phyloP scores from a whole-genome alignment of 768 basidiomycete genomes.

The Imleria badia region DNA sequence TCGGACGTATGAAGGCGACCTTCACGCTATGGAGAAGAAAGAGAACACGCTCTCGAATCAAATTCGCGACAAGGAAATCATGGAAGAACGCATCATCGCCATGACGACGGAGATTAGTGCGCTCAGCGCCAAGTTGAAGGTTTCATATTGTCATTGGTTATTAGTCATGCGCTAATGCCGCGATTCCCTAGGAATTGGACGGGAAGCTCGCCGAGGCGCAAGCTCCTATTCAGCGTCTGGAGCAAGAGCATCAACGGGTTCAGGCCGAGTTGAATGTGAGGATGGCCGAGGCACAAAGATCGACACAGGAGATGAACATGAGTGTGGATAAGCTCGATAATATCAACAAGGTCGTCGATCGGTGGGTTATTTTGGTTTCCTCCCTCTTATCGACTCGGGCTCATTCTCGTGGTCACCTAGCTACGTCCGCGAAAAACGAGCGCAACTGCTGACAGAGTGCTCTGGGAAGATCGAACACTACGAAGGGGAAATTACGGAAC shows the following conservation, averaged over 20 bases:
- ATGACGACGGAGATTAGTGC: constrained; percentile 58
- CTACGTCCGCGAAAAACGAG: constrained; percentile 70
- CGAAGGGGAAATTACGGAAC: constrained; percentile 45
- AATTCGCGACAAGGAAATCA: constrained; percentile 54
- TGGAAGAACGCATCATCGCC: constrained; percentile 55
- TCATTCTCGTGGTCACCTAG: constrained; percentile 38
- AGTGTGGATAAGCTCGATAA: constrained; percentile 59
- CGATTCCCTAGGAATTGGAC: constrained; percentile 56
- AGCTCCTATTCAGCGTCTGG: constrained; percentile 62
- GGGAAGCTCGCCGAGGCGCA: constrained; percentile 57
- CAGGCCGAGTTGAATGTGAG: constrained; percentile 51
- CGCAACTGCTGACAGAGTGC: constrained; percentile 58
- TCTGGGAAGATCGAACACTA: constrained; percentile 50
- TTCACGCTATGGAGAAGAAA: constrained; percentile 62
- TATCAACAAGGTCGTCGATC: constrained; percentile 62
- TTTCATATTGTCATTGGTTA: constrained; percentile 18
- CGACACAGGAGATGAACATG: constrained; percentile 64
- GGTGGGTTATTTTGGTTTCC: constrained; percentile 38
- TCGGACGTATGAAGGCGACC: constrained; percentile 55
- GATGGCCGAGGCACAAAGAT: constrained; percentile 51
- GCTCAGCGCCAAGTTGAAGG: constrained; percentile 51
- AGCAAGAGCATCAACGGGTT: constrained; percentile 49
- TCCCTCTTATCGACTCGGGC: neutral
- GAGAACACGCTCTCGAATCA: constrained; percentile 57
- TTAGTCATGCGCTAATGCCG: neutral